These are phyloP conservation scores for Delitschia confertaspora DNA, from an alignment of 495 filamentous ascomycete genomes.

Conservation along the genomic window DNA sequence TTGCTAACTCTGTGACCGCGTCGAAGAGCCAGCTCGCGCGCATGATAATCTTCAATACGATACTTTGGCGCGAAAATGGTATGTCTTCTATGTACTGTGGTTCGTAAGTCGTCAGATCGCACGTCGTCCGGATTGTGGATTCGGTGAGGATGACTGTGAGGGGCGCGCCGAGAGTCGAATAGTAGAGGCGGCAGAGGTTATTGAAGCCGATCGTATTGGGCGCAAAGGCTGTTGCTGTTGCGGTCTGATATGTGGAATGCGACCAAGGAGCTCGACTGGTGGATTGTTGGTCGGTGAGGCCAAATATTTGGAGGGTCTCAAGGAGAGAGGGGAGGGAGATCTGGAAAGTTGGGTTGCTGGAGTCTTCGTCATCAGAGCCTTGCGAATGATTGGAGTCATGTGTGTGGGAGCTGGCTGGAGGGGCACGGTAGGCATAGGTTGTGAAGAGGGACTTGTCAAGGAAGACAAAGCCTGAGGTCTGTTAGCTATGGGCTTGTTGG, in stretches of 20 bases:
- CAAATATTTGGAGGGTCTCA: constrained; percentile 91
- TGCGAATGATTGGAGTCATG: constrained; percentile 17
- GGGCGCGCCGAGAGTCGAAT: constrained; percentile 60
- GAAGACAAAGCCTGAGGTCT: constrained; percentile 58
- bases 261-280: constrained; percentile 18
- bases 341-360: constrained; percentile 52
- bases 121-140: constrained; percentile 77
- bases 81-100: constrained; percentile 62
- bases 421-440: constrained; percentile 54
- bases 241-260: constrained; percentile 26
- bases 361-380: constrained; percentile 31
- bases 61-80: constrained; percentile 66
- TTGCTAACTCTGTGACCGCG: constrained; percentile 72
- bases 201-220: constrained; percentile 66
- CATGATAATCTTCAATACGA: constrained; percentile 93
- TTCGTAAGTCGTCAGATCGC: constrained; percentile 85
- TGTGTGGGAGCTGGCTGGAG: constrained; percentile 34
- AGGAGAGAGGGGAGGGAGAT: constrained; percentile 80
- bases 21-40: constrained; percentile 73
- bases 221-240: constrained; percentile 56
- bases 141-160: constrained; percentile 77
- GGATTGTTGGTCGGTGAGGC: constrained; percentile 56
- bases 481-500: background rate
- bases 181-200: constrained; percentile 73
- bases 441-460: constrained; percentile 81